Base-by-base conservation (phyloP, 192 early-diverging fungal genomes). In the Chytriomyces sp. region DNA sequence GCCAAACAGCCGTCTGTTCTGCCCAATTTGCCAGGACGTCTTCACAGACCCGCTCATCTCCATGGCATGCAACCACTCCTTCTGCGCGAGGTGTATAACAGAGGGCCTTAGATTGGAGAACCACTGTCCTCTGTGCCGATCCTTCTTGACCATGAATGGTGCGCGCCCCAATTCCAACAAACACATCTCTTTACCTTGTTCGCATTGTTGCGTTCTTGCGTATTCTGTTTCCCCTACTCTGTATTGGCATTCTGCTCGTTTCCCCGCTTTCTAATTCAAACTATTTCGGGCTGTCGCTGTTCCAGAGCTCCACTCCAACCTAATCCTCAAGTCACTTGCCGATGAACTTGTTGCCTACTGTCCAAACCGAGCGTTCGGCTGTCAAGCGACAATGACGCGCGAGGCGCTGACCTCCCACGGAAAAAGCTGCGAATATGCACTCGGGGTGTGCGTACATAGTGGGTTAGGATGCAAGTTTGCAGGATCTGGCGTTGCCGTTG, bases 61-160 rank as follows among this genome's bases (percentile, higher is more conserved):
- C n/a, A 77, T 73, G 35, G 80, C 77, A 6, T 91, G 90, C 82
- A 82, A 87, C 75, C 90, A 91, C 72, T 86, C 88, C 7, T 91
- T 89, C 80, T 91, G 90, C 74, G 78, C 82, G 7, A 73, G 61
- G 2, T 91, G 90, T 65, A 86, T 91, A 45, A 81, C 80, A 53
- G 85, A 89, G 73, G 80, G 84, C 24, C 68, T 91, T 7, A 80
- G 87, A 47, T 76, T 85, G 23, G 88, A 90, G 45, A 72, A 83
- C 5, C 85, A 85, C 71, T 91, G 90, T 69, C 90, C 90, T 5
- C 78, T 91, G 8, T 91, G 90, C 61, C 79, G 88, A 28, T 23
- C 7, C 45, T 47, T 67, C 13, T 44, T 26, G 7, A 69, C 26
- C 59, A 7, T 87, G 45, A 75, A 72, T 53, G 57, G 81, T 24